Evolutionary conservation across 108 stramenopile genomes (phyloP).

Genomic region (Cyclotella sp.): DNA sequence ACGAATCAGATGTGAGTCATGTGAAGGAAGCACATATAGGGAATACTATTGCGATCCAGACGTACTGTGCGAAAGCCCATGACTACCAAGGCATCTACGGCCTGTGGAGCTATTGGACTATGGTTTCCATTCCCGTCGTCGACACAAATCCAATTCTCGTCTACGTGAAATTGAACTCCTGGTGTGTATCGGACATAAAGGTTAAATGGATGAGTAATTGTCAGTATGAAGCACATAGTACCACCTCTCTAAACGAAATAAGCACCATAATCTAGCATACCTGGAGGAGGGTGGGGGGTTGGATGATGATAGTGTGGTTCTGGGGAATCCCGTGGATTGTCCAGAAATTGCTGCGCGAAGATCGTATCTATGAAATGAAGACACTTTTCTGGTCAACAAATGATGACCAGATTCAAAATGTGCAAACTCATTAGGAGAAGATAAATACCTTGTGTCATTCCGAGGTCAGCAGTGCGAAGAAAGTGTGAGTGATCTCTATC

Average conservation of each 20-base stretch:
- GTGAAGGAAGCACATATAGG: background rate
- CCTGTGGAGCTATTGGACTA: conserved; percentile 50
- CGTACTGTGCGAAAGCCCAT: conserved; percentile 34
- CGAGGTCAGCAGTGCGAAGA: conserved; percentile 49
- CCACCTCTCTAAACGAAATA: background rate
- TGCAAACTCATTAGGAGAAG: background rate
- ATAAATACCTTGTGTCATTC: conserved; percentile 20
- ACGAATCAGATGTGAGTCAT: background rate
- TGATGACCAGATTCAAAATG: background rate
- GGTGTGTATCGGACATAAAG: conserved; percentile 1
- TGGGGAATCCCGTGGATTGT: conserved; percentile 22
- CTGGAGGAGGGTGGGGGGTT: conserved; percentile 35
- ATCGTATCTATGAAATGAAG: conserved; percentile 31
- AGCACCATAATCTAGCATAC: background rate
- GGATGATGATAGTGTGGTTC: conserved; percentile 54
- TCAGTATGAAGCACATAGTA: background rate
- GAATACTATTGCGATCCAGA: background rate
- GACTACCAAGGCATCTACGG: conserved; percentile 42
- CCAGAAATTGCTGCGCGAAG: conserved; percentile 43
- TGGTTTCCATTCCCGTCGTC: conserved; percentile 44
- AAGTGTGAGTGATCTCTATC: conserved; percentile 31
- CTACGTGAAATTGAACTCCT: conserved; percentile 39
- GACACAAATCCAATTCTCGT: conserved; percentile 50
- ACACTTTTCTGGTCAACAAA: background rate
- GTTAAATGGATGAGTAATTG: background rate